Evolutionary conservation across 2,329 filamentous ascomycete genomes (phyloP), one percentile per base, ranked within the genome.

Genomic region (Aureobasidium sp.): DNA sequence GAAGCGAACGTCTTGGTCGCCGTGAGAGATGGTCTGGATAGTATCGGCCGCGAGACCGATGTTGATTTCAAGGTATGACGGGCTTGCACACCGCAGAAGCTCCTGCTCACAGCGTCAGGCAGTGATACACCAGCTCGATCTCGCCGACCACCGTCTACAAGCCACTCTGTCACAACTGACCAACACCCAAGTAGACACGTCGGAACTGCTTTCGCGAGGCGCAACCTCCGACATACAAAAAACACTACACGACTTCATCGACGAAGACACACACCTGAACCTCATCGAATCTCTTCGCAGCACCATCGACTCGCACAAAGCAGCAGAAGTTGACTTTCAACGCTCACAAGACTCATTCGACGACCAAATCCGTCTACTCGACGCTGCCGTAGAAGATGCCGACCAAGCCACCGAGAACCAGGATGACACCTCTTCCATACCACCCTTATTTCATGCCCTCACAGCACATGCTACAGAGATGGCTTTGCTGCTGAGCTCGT

Each of bases 401-500:
- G 32, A 64, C 63, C 41, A 70, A 74, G 73, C 51, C 70, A 69
- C 68, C 66, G 21, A 67, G 69, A 59, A 70, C 70, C 63, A 62
- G 42, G 61, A 67, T 61, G 59, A 62, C 42, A 55, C 67, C 60
- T 68, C 75, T 7, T 76, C 74, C 0, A 76, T 82, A 48, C 76
- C 79, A 0, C 67, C 70, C 10, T 70, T 81, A 41, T 81, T 82
- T 65, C 75, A 75, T 58, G 70, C 73, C 3, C 80, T 96, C 39
- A 85, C 92, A 65, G 80, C 80, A 14, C 86, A 93, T 67, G 92
- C 92, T 0, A 86, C 89, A 64, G 85, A 87, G 68, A 93, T 95
- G 85, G 93, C 92, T 5, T 81, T 87, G 62, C 81, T 91, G 5
- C 82, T 97, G 1, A 84, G 90, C 61, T 91, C 88, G 0, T 78